phyloP scores from a whole-genome alignment of 106 monocot genomes.

The Alisma plantagoaquatica region DNA sequence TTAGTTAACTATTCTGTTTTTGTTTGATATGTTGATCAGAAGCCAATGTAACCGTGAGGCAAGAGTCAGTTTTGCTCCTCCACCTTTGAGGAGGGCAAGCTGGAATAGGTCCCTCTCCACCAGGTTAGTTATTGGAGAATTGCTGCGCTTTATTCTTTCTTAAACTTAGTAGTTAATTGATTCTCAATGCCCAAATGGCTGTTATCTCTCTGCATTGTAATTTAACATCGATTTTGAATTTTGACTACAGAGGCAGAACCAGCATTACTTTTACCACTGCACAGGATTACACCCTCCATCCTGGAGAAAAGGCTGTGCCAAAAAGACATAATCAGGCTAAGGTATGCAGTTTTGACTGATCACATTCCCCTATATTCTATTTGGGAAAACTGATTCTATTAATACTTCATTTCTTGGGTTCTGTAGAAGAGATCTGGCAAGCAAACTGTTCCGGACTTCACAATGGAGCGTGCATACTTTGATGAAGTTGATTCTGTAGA shows the following conservation, averaged over 20 bases:
- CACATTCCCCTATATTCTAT: not conserved
- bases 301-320: slow-evolving; percentile 38
- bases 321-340: too few relatives aligned
- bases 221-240: too few relatives aligned
- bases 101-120: slow-evolving; percentile 80
- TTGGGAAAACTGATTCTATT: not conserved
- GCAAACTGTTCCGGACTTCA: slow-evolving; percentile 38
- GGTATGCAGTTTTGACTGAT: too few relatives aligned
- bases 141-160: too few relatives aligned
- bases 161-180: too few relatives aligned
- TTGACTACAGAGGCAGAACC: slow-evolving; percentile 62
- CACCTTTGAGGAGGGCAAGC: slow-evolving; percentile 63
- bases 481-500: slow-evolving; percentile 85
- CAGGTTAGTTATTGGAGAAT: too few relatives aligned
- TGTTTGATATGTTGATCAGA: slow-evolving; percentile 4
- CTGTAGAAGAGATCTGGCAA: slow-evolving; percentile 44
- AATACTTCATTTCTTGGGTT: not conserved
- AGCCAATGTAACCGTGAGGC: too few relatives aligned
- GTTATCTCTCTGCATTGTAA: too few relatives aligned
- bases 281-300: slow-evolving; percentile 27
- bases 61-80: too few relatives aligned
- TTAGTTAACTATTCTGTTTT: too few relatives aligned
- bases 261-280: slow-evolving; percentile 50
- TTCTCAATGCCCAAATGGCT: too few relatives aligned
- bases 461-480: slow-evolving; percentile 76